Percentiles rank a stretch among this genome's conserved stretches.
Conservation (phyloP, 1,284 basidiomycete genomes). For the Laetiporus sulphureus region DNA sequence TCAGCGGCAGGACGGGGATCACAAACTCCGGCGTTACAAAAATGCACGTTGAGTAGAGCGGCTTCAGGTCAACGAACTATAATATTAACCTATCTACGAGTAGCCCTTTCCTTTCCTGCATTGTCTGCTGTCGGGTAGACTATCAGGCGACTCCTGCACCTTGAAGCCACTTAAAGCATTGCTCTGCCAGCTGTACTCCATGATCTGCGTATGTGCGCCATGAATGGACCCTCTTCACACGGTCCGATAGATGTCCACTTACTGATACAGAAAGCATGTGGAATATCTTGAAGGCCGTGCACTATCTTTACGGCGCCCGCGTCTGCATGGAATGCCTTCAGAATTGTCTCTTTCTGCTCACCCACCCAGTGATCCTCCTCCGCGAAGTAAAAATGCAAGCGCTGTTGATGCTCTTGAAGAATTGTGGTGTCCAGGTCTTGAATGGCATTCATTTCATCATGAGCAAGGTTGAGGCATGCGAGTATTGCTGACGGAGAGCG, state of each 20-base stretch:
- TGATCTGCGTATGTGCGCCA: too few species aligned
- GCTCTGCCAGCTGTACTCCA: slow-evolving; percentile 38
- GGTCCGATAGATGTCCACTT: too few species aligned
- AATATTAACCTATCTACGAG: too few species aligned
- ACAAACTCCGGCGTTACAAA: too few species aligned
- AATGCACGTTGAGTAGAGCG: too few species aligned
- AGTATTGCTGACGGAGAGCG: slow-evolving; percentile 39
- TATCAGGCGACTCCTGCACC: too few species aligned
- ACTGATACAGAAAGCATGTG: slow-evolving; percentile 65
- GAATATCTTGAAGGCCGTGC: slow-evolving; percentile 38
- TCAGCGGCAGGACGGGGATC: background rate
- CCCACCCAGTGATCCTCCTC: slow-evolving; percentile 56
- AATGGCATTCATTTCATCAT: slow-evolving; percentile 56
- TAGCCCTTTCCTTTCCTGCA: too few species aligned
- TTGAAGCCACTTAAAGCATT: slow-evolving; percentile 44
- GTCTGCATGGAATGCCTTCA: slow-evolving; percentile 31
- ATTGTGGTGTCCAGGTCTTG: slow-evolving; percentile 37
- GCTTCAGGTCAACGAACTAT: too few species aligned
- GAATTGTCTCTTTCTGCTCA: slow-evolving; percentile 34
- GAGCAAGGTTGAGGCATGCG: slow-evolving; percentile 47
- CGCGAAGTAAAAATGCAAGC: slow-evolving; percentile 49
- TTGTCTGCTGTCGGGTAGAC: too few species aligned
- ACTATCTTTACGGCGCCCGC: slow-evolving; percentile 31
- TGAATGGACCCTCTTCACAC: too few species aligned
- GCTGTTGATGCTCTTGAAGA: slow-evolving; percentile 31